Evolutionary conservation across 352 stramenopile species (phyloP), one percentile per base, ranked within the genome.

Genomic region (Globisporangium cylindrosporum): DNA sequence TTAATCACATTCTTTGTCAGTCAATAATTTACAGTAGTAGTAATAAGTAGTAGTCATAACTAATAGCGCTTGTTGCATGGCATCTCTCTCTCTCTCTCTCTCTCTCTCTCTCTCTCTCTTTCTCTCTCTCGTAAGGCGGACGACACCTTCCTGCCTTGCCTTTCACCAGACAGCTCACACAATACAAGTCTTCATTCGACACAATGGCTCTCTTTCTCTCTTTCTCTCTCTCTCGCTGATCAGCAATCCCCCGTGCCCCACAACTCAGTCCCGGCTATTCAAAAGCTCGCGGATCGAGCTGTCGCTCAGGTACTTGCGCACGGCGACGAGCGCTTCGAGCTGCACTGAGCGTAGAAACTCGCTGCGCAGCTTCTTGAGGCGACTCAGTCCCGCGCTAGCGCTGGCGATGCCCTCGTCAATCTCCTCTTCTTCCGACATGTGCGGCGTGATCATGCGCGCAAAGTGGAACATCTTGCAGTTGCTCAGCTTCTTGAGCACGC

Each of bases 381-480:
- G 67, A 4, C 75, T 70, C 53, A 92, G 66, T 20, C 53, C 73
- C 29, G 70, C 58, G 18, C 27, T 60, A 3, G 76, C 75, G n/a
- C 74, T 77, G 48, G 70, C 63, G 15, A 82, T 62, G 5, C 29
- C 73, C 54, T 79, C 69, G 58, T 90, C 81, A 15, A 91, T 68
- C 54, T 74, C 73, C 53, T 89, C 79, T 18, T 84, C 76, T n/a
- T 86, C 68, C 59, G 81, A 67, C 51, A 90, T 83, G 32, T 69
- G 70, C n/a, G 81, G 82, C 64, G 82, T 89, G 36, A 91, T 90
- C 49, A 65, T 25, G 10, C 84, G 81, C 2, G 80, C 77, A 72
- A 93, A 92, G 70, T 86, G 80, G 56, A 91, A 94, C 66, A 85
- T 79, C 69, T 90, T 89, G 72, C 82, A 94, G 62, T 92, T 94